Evolutionary conservation across 2,329 filamentous ascomycete genomes (phyloP).

Genomic region (Pseudocercospora fijiensis): DNA sequence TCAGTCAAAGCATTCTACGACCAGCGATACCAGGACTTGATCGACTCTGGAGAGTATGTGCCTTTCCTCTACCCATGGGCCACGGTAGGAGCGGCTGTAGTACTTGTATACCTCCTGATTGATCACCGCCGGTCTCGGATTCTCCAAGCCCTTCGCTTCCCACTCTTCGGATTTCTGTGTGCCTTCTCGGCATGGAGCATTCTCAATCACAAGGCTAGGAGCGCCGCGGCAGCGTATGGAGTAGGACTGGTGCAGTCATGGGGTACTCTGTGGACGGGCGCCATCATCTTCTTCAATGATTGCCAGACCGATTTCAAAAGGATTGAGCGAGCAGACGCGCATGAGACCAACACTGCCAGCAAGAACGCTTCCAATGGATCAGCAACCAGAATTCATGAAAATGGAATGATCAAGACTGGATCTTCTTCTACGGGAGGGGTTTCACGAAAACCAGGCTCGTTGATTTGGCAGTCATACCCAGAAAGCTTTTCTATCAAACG

Average conservation of each 20-base stretch:
- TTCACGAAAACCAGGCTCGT: neutral
- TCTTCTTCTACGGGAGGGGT: neutral
- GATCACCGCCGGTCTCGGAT: slow-evolving; percentile 46
- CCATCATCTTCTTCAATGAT: slow-evolving; percentile 57
- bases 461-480: slow-evolving; percentile 58
- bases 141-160: slow-evolving; percentile 45
- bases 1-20: slow-evolving; percentile 39
- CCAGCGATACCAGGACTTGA: slow-evolving; percentile 41
- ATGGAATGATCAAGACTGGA: neutral
- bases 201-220: slow-evolving; percentile 47
- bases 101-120: slow-evolving; percentile 54
- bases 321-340: slow-evolving; percentile 47
- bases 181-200: slow-evolving; percentile 48
- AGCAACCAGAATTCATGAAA: neutral
- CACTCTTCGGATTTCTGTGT: slow-evolving; percentile 48
- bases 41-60: slow-evolving; percentile 42
- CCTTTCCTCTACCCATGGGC: slow-evolving; percentile 49
- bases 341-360: slow-evolving; percentile 5
- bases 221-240: slow-evolving; percentile 54
- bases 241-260: slow-evolving; percentile 56
- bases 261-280: slow-evolving; percentile 54
- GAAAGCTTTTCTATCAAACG: slow-evolving; percentile 49
- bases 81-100: slow-evolving; percentile 40
- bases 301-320: slow-evolving; percentile 56
- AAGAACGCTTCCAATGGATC: neutral